Percentiles rank a stretch among this genome's conserved stretches.
phyloP scores from a whole-genome alignment of 73 alveolate species.

The Tetrahymena malaccensis region DNA sequence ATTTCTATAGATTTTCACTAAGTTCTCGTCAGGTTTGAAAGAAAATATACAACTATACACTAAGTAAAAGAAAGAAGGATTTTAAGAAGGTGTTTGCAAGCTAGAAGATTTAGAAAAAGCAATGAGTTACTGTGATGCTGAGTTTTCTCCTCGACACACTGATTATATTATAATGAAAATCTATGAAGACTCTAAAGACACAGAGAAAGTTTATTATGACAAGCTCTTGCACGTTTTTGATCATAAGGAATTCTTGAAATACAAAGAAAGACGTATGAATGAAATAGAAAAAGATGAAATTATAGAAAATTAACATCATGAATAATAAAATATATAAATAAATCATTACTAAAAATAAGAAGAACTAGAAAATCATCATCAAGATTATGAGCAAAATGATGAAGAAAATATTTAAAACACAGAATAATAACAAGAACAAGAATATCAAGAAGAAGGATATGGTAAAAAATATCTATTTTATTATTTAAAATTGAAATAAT shows the following conservation, averaged over 20 bases:
- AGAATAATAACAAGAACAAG: background rate
- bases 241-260: background rate
- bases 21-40: background rate
- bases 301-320: background rate
- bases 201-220: background rate
- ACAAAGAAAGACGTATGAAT: background rate
- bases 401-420: background rate
- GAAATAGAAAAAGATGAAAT: background rate
- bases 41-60: background rate
- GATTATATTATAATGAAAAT: background rate
- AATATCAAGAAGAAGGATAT: background rate
- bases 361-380: background rate
- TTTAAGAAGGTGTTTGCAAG: background rate
- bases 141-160: background rate
- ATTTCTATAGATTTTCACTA: background rate
- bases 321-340: background rate
- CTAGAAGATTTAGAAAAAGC: background rate
- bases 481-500: background rate
- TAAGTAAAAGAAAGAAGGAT: background rate
- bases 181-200: background rate
- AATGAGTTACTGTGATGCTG: background rate
- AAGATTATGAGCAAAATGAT: background rate
- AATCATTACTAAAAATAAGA: background rate
- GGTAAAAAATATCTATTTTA: background rate
- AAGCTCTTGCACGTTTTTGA: background rate